Evolutionary conservation across 169 alveolate genomes (phyloP), one percentile per base, ranked within the genome.

Genomic region (Cryptosporidium ubiquitum): DNA sequence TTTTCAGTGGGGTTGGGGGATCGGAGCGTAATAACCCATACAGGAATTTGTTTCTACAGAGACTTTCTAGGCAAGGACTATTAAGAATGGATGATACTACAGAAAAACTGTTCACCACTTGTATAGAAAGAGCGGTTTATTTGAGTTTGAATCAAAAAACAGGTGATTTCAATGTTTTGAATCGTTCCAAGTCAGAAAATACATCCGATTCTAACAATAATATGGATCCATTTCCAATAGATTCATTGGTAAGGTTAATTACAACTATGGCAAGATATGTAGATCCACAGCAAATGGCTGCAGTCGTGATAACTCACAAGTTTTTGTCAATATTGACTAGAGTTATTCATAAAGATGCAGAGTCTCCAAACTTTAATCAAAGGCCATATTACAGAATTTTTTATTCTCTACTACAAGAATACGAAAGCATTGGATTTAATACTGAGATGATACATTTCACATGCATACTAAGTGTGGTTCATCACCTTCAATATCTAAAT

Each of bases 71-170:
- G 44, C 97, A 95, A 91, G 94, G 96, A n/a, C 91, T 95, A 61
- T 91, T 95, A 64, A 93, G 93, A 86, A 95, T 95, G 94, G 97
- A 95, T 79, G 96, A 94, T 12, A 94, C 95, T 61, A 95, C 97
- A 1, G 97, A 95, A 73, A 92, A 92, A 52, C 94, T 95, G 79
- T 95, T 95, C 71, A 91, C 96, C n/a, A 93, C 85, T 40, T 95
- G 97, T 66, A 93, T 95, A 64, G 93, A 91, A 66, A 93, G 94
- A 68, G 97, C 96, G 51, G 84, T 95, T 3, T 18, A 60, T 33
- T 64, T 79, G 33, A 33, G 91, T 58, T 84, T 31, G 14, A 68
- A 55, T 14, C 86, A 37, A 26, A n/a, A 47, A 40, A 29, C 64
- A 60, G 6, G 35, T 70, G 71, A 44, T 35, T 33, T 18, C 3